These are phyloP conservation scores for Penicillium goetzii DNA, from an alignment of 495 filamentous ascomycete species.

Conservation along the genomic window DNA sequence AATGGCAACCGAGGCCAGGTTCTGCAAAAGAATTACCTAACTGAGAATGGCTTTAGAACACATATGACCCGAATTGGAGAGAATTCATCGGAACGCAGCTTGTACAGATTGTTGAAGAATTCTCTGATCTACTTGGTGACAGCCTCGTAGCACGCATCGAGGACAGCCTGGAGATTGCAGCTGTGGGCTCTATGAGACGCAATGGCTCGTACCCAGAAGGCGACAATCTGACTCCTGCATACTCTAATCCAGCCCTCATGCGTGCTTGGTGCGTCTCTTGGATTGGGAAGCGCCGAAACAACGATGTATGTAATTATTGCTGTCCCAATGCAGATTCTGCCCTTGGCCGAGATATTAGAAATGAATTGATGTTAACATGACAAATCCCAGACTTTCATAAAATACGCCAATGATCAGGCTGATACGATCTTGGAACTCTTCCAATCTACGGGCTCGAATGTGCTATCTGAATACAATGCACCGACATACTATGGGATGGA, in stretches of 20 bases:
- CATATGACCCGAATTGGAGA: slow-evolving; percentile 38
- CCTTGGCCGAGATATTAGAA: not conserved
- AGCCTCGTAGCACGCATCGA: slow-evolving; percentile 28
- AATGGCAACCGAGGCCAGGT: not conserved
- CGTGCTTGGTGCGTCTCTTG: slow-evolving; percentile 35
- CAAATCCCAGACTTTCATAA: slow-evolving; percentile 27
- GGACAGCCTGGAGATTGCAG: slow-evolving; percentile 33
- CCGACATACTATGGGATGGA: slow-evolving; percentile 36
- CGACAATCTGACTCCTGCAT: slow-evolving; percentile 33
- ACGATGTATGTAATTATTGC: slow-evolving; percentile 17
- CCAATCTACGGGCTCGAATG: slow-evolving; percentile 29
- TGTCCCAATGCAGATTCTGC: not conserved
- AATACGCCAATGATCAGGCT: slow-evolving; percentile 34
- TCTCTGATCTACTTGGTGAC: slow-evolving; percentile 29
- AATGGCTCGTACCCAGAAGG: slow-evolving; percentile 33
- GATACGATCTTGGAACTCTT: slow-evolving; percentile 28
- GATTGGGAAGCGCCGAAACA: slow-evolving; percentile 28
- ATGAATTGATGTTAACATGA: not conserved
- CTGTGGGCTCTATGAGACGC: slow-evolving; percentile 34
- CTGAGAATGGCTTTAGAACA: slow-evolving; percentile 15
- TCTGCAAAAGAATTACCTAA: not conserved
- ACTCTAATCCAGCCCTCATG: slow-evolving; percentile 35
- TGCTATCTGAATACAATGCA: slow-evolving; percentile 35
- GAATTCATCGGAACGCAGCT: slow-evolving; percentile 37
- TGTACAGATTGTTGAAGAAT: slow-evolving; percentile 37